Evolutionary conservation across 805 yeast species (phyloP), one percentile per base, ranked within the genome.

Genomic region (Suhomyces vadensis): DNA sequence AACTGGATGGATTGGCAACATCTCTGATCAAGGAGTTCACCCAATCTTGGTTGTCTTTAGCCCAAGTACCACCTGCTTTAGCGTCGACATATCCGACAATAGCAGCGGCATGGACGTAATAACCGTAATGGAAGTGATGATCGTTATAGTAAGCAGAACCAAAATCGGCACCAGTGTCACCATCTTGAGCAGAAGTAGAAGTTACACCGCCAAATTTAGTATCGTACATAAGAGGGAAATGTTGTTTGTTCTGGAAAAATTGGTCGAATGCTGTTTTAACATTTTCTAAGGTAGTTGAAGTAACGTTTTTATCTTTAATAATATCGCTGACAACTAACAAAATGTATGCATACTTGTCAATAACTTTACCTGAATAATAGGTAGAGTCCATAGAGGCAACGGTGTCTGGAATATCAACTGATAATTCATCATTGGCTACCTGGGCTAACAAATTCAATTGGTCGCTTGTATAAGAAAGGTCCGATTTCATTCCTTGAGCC

Each of bases 51-150:
- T 57, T 54, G 21, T 56, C 56, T 22, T 39, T 49, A 5, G 80
- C 71, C 87, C 87, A 83, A 6, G 71, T 58, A 37, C 82, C 81
- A 17, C 78, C 79, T 61, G 42, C 67, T 48, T 47, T 69, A 69
- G 38, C 49, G 44, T 87, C 95, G 13, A 83, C 79, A 43, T 79
- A 62, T n/a, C 84, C 91, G 37, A 87, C 77, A 16, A 85, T 69
- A 1, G 95, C 90, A 5, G 95, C 95, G 1, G 95, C 86, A 59
- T 87, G 91, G 38, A 87, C 74, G 53, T 81, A 83, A 63, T 87
- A 88, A 8, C 94, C 94, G 56, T 85, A 88, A 61, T 88, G 95
- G 76, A 87, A 88, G 59, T 87, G 94, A 56, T 88, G 95, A 57
- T 88, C 95, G 54, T 87, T 87, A 65, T 87, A 87, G 60, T 78